Conservation (phyloP, 2,329 filamentous ascomycete species). For the Epichloe uncinata region DNA sequence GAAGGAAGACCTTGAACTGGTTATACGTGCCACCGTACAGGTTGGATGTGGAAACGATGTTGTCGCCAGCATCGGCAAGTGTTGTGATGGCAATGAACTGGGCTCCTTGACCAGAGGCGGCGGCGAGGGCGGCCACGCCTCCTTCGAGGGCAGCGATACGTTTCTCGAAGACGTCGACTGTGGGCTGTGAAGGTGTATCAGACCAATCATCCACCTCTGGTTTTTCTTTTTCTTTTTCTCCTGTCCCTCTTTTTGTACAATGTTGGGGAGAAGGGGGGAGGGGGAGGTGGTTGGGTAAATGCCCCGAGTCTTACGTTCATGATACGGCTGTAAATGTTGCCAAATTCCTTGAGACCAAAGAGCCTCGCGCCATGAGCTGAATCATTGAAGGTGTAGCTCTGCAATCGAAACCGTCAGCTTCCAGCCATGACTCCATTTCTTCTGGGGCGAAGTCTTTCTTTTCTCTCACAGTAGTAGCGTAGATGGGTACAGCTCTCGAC, state of each 20-base stretch:
- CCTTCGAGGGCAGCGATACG: slow-evolving; percentile 91
- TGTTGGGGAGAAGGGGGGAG: no score
- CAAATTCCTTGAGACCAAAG: slow-evolving; percentile 91
- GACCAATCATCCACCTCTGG: background rate
- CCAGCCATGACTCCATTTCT: background rate
- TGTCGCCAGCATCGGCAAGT: slow-evolving; percentile 79
- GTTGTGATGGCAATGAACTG: slow-evolving; percentile 83
- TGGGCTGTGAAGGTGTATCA: slow-evolving; percentile 43
- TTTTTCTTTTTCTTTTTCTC: background rate
- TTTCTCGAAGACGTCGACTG: slow-evolving; percentile 92
- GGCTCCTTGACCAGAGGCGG: slow-evolving; percentile 76
- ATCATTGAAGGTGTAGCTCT: slow-evolving; percentile 92
- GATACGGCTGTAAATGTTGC: slow-evolving; percentile 96
- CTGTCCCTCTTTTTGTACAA: background rate
- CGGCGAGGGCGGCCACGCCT: slow-evolving; percentile 72
- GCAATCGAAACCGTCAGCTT: background rate
- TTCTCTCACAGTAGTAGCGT: slow-evolving; percentile 58
- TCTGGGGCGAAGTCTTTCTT: background rate
- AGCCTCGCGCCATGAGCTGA: slow-evolving; percentile 89
- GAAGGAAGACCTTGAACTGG: slow-evolving; percentile 84
- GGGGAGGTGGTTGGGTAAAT: no score
- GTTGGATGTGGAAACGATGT: slow-evolving; percentile 83
- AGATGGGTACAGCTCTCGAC: slow-evolving; percentile 86
- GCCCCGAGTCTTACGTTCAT: slow-evolving; percentile 57
- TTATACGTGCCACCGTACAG: slow-evolving; percentile 95